Conservation (phyloP, 2,329 filamentous ascomycete genomes). For the Didymosphaeria variabile region DNA sequence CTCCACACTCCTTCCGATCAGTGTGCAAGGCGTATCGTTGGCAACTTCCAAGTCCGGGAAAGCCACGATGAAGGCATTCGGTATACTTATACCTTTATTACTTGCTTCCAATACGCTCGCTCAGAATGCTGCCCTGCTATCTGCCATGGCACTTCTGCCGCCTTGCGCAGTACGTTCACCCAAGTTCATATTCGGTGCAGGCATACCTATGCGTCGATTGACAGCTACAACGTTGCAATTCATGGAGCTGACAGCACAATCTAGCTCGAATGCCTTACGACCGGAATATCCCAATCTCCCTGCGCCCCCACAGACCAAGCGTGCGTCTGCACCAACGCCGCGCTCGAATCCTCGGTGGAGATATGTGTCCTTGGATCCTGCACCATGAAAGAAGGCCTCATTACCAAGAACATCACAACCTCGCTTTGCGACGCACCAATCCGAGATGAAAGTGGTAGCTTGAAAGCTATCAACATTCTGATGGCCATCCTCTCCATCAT, state of each 20-base stretch:
- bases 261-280: neutral
- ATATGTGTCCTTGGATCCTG: neutral
- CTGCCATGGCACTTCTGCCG: no score
- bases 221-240: neutral
- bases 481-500: constrained; percentile 47
- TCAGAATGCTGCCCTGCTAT: no score
- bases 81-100: no score
- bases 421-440: constrained; percentile 51
- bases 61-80: no score
- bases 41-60: no score
- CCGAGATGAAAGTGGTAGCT: constrained; percentile 42
- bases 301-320: neutral
- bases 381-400: neutral
- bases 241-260: neutral
- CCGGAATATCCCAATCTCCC: neutral
- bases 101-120: no score
- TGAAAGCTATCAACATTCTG: constrained; percentile 44
- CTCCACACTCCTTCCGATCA: no score
- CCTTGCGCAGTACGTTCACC: no score
- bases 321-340: neutral
- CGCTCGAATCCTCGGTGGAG: neutral
- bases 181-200: no score
- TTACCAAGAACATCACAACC: constrained; percentile 53
- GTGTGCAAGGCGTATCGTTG: no score
- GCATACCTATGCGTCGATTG: no score